Conservation (phyloP, 1,284 basidiomycete genomes). For the Thecaphora thlaspeos region DNA sequence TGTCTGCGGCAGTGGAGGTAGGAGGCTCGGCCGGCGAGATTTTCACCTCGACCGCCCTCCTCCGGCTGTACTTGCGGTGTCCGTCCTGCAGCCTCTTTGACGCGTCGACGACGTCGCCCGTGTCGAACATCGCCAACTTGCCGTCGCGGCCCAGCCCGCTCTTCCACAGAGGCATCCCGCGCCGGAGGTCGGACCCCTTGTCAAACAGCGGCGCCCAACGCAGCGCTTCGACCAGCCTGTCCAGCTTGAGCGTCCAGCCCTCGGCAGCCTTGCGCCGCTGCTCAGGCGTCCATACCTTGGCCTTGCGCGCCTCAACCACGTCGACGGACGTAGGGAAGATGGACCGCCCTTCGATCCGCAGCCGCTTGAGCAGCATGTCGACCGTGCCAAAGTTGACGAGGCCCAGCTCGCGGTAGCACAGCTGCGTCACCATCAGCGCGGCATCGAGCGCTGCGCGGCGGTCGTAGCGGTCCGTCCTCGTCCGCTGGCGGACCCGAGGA, state of each 20-base stretch:
- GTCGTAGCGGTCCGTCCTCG: neutral
- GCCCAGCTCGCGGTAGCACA: conserved; percentile 8
- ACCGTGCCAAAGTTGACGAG: conserved; percentile 21
- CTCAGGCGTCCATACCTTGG: too few relatives aligned
- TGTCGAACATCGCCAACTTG: conserved; percentile 12
- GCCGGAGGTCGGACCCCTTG: conserved; percentile 19
- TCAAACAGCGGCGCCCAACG: conserved; percentile 28
- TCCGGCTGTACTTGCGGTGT: conserved; percentile 9
- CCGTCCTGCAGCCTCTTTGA: neutral
- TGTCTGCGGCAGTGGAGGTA: too few relatives aligned
- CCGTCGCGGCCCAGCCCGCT: conserved; percentile 5
- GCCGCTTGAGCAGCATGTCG: conserved; percentile 7
- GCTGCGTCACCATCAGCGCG: conserved; percentile 10
- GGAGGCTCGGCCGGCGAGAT: too few relatives aligned
- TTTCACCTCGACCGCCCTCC: too few relatives aligned
- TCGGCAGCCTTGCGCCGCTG: too few relatives aligned
- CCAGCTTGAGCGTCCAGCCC: conserved; percentile 11
- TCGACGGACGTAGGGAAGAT: too few relatives aligned
- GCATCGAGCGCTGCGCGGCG: conserved; percentile 6
- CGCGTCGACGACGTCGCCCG: conserved; percentile 12
- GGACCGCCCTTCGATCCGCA: neutral
- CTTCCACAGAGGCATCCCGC: conserved; percentile 19
- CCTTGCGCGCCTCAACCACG: too few relatives aligned
- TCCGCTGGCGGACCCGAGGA: too few relatives aligned
- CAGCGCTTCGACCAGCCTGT: conserved; percentile 16